Conservation (phyloP, 139 green algal species). For the Ulvella scutata region DNA sequence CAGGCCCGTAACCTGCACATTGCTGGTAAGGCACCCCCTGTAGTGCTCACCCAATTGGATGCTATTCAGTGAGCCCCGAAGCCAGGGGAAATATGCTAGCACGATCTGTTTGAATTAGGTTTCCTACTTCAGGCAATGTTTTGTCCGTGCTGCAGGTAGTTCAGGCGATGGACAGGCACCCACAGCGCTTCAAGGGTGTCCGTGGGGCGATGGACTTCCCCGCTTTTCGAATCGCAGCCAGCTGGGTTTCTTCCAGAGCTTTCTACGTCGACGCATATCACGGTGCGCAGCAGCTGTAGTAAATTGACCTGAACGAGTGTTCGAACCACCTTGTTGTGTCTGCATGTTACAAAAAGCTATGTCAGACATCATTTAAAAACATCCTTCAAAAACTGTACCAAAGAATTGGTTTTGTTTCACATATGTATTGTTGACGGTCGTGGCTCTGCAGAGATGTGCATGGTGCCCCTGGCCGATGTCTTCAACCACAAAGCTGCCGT, state of each 20-base stretch:
- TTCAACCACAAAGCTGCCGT: constrained; percentile 79
- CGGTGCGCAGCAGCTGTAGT: constrained; percentile 25
- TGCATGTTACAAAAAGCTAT: too few relatives aligned
- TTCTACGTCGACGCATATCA: constrained; percentile 67
- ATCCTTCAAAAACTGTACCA: too few relatives aligned
- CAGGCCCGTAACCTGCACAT: not conserved
- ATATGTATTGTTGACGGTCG: too few relatives aligned
- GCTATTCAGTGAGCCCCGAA: too few relatives aligned
- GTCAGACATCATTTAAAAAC: too few relatives aligned
- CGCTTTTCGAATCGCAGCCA: constrained; percentile 36
- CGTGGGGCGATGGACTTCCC: constrained; percentile 9
- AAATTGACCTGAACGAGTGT: constrained; percentile 8
- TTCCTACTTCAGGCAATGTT: not conserved
- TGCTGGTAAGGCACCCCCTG: not conserved
- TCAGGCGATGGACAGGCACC: constrained; percentile 21
- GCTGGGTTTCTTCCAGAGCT: constrained; percentile 48
- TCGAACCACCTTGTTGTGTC: not conserved
- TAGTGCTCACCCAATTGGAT: too few relatives aligned
- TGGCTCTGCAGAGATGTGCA: constrained; percentile 24
- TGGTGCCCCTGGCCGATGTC: constrained; percentile 72
- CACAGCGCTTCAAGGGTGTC: constrained; percentile 2
- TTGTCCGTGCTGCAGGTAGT: constrained; percentile 9
- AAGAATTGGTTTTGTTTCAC: too few relatives aligned
- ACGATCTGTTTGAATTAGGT: too few relatives aligned
- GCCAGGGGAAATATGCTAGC: too few relatives aligned